Evolutionary conservation across 1,284 basidiomycete species (phyloP), one percentile per base, ranked within the genome.

Genomic region (Takashimella koratensis): DNA sequence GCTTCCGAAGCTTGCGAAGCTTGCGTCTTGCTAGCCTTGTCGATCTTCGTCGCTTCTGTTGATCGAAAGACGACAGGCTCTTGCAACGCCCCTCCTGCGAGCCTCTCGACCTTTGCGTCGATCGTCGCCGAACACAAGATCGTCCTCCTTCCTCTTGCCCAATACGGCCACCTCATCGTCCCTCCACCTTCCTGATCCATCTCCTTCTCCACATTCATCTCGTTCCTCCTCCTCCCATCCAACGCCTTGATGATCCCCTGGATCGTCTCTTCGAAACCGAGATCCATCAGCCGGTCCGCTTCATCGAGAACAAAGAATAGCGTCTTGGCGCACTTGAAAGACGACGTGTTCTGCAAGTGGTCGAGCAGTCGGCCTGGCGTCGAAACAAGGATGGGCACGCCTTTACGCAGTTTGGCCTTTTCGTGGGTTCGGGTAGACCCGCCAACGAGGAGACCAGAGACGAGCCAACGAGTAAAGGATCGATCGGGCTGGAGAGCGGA

Each of bases 51-150:
- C n/a, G 45, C 64, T 20, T 62, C 63, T 3, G 56, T 53, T 4
- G 70, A 75, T 13, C 77, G 69, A 58, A 80, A 77, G n/a, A 79
- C 67, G 40, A 78, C 65, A 0, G 81, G 81, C 46, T 80, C 63
- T 45, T 72, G 77, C 30, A 98, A 79, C 1, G 90, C 82, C 27
- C 84, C 85, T 5, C 92, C 93, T 0, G 94, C 91, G 21, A 99
- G 79, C 63, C 90, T 88, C 74, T 98, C 90, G 3, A 98, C 94
- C 63, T 92, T 91, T 62, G 96, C 93, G 51, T 88, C 83, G 41
- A 98, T 91, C 0, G 96, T 99, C 3, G 96, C 96, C 6, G 93
- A 97, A 80, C 96, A 99, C 12, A 99, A 81, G 16, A 99, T 80
- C 0, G 92, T 95, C 62, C 90, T 81, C 62, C 88, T 79, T 47